Evolutionary conservation across 257 asterid species (phyloP), one percentile per base, ranked within the genome.

Genomic region (Ehretia macrophylla): DNA sequence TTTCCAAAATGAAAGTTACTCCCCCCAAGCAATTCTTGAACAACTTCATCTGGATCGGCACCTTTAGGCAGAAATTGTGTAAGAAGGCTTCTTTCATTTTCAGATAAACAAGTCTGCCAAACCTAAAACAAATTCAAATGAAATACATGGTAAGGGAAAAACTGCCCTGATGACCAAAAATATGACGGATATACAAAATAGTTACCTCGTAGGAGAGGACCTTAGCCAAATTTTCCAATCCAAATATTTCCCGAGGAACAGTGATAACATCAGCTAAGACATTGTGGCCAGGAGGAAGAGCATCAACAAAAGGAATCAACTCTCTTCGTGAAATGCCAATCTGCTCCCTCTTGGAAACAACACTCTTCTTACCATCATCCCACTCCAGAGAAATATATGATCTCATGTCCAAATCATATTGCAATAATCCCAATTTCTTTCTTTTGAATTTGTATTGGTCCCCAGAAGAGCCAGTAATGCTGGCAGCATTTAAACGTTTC

Each of bases 271-370:
- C 97, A 67, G 88, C 95, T 87, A 92, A 64, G 52, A 60, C 49
- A 63, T 59, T 61, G 55, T 68, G 82, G 68, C 78, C 48, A 49
- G 46, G 68, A 47, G 89, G 56, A 62, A 71, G 74, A 59, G 66
- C 74, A 65, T 79, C 90, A 67, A 72, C 51, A 71, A 72, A 85
- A 40, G 95, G 83, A 68, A 63, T 51, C 75, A 84, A 74, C 56
- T 85, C 82, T 83, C 93, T 85, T 66, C 65, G 72, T 10, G 85
- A 69, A 69, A 91, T 75, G 66, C 93, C 88, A 80, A 88, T 79
- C 78, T 91, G 98, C 67, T 84, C 95, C 80, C 75, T 82, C 86
- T 80, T 88, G 51, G 98, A 73, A 72, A 88, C 87, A 55, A 91
- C 97, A 66, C 87, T 69, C 63, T 72, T 84, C 71, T 64, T 84